A percentile compares a stretch with the other conserved stretches of the same genome.
Conservation (phyloP, 441 rosid species). For the Adansonia rubrostipa region DNA sequence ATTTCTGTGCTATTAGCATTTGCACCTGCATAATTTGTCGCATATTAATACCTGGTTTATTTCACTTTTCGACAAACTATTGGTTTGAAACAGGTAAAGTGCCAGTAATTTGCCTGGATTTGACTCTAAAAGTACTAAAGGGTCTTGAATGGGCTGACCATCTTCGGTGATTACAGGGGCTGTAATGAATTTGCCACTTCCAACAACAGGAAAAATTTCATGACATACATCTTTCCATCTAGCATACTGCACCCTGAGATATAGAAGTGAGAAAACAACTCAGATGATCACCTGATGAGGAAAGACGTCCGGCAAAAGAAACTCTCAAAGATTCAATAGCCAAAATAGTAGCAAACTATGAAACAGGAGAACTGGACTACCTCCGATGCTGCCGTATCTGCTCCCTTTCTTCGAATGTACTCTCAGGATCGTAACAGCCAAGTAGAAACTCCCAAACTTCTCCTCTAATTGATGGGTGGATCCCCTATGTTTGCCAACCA, state of each 20-base stretch:
- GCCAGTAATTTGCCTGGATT: conserved; percentile 42
- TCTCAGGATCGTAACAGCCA: conserved; percentile 83
- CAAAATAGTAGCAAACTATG: background rate
- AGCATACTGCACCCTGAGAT: conserved; percentile 66
- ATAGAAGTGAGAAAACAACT: conserved; percentile 14
- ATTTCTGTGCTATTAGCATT: conserved; percentile 47
- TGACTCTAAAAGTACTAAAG: conserved; percentile 74
- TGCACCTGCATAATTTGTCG: conserved; percentile 36
- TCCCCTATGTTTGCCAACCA: conserved; percentile 51
- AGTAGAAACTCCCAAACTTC: conserved; percentile 99
- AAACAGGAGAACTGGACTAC: conserved; percentile 39
- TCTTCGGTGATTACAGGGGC: conserved; percentile 85
- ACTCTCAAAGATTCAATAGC: background rate
- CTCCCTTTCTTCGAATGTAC: conserved; percentile 88
- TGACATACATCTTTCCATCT: conserved; percentile 80
- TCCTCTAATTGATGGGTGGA: conserved; percentile 97
- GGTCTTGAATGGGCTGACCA: conserved; percentile 85
- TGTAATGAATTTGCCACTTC: conserved; percentile 85
- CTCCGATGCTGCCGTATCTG: conserved; percentile 69
- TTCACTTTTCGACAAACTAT: background rate
- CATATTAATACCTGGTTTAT: conserved; percentile 27
- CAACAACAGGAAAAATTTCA: conserved; percentile 79
- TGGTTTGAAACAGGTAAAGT: conserved; percentile 25
- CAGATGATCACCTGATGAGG: too few species aligned
- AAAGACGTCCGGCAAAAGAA: too few species aligned